Evolutionary conservation across 805 yeast genomes (phyloP), one percentile per base, ranked within the genome.

Genomic region (Jamesozyma spencerorum): DNA sequence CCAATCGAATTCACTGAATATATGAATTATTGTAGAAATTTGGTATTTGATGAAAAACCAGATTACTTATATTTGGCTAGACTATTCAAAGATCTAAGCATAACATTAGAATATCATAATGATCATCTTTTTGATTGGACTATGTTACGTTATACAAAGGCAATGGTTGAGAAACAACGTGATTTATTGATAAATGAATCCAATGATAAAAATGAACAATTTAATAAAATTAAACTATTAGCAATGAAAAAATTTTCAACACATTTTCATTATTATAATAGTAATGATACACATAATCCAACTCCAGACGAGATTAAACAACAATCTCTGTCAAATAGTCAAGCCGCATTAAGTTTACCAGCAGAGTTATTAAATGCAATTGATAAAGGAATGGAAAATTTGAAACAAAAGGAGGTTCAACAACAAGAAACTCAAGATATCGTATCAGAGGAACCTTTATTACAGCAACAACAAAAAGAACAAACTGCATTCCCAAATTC

Each of bases 71-170:
- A 81, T 60, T 72, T 90, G 62, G 82, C 97, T 56, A 81, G 85
- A 60, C 70, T 90, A 43, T 83, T 90, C 66, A 78, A 96, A 56
- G 97, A 88, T 58, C 70, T 92, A 53, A 86, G 86, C 60, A 71
- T 85, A 48, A 77, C 90, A 49, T 90, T 90, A 61, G 85, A 85
- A 43, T 90, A 86, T 63, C 79, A 81, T 52, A 90, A 88, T 63
- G 97, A 90, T 65, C 90, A 87, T 63, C 79, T 92, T 18, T 90
- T 87, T 64, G 98, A 90, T 65, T 90, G 98, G 98, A 90, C 96
- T 22, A 76, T 87, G 52, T 47, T 57, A 31, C 56, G 63, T 39
- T 57, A 57, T 49, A 60, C 54, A 41, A 60, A 53, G 52, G 61
- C 55, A 38, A 57, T 54, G 57, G 56, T 52, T 28, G 60, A 52